Evolutionary conservation across 129 eudicot species (phyloP).

Genomic region (Arctium minus): DNA sequence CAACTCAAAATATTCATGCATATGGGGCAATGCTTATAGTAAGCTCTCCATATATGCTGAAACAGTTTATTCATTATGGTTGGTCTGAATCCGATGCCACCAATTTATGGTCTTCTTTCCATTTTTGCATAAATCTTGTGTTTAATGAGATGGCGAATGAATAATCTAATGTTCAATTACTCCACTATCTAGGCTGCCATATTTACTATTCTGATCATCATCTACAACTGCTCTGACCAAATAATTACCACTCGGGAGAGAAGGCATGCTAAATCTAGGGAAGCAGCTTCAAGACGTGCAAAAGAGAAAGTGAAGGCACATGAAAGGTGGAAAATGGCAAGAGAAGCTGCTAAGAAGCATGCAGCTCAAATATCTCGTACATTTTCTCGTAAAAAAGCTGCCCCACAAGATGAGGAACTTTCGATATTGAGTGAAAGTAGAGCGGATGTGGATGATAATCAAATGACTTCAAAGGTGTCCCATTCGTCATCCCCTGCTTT

Average conservation of each 20-base stretch:
- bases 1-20: slow-evolving; percentile 82
- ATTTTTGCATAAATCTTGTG: background rate
- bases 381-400: slow-evolving; percentile 49
- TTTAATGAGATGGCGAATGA: background rate
- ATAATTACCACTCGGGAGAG: slow-evolving; percentile 75
- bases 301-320: slow-evolving; percentile 70
- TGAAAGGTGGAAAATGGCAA: slow-evolving; percentile 82
- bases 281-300: slow-evolving; percentile 77
- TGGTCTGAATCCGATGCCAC: background rate
- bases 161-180: background rate
- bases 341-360: slow-evolving; percentile 81
- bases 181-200: slow-evolving; percentile 64
- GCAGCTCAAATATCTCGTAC: slow-evolving; percentile 66
- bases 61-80: background rate
- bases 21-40: slow-evolving; percentile 92
- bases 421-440: slow-evolving; percentile 36
- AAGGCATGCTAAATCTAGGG: slow-evolving; percentile 80
- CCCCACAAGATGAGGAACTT: slow-evolving; percentile 38
- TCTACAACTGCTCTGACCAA: slow-evolving; percentile 93
- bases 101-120: background rate
- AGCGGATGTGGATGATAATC: slow-evolving; percentile 30
- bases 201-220: slow-evolving; percentile 66
- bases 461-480: slow-evolving; percentile 18
- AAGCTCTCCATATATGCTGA: slow-evolving; percentile 31
- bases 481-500: slow-evolving; percentile 10